Conservation (phyloP, 202 grass and related monocot genomes). For the Carex sylvatica region DNA sequence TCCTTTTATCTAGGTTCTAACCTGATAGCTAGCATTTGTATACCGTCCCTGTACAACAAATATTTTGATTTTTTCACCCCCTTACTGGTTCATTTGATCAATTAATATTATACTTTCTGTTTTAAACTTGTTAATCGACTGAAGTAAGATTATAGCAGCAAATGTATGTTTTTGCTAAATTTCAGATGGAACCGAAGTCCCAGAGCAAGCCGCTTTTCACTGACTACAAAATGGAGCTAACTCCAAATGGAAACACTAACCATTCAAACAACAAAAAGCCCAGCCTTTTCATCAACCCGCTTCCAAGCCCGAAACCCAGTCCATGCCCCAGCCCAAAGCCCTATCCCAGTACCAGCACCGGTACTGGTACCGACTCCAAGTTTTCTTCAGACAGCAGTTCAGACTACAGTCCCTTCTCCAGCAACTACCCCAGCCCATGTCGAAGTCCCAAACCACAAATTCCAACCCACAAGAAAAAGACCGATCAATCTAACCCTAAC, state of each 20-base stretch:
- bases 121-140: background rate
- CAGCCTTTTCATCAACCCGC: slow-evolving; percentile 15
- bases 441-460: slow-evolving; percentile 25
- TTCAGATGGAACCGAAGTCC: slow-evolving; percentile 51
- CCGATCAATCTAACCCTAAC: slow-evolving; percentile 22
- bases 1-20: background rate
- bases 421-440: slow-evolving; percentile 13
- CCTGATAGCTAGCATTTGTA: background rate
- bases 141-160: background rate
- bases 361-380: slow-evolving; percentile 8
- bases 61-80: background rate
- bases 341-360: background rate
- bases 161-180: background rate
- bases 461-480: slow-evolving; percentile 31
- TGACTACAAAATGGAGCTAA: slow-evolving; percentile 14
- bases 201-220: slow-evolving; percentile 19
- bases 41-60: background rate
- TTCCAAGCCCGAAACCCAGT: slow-evolving; percentile 9
- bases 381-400: slow-evolving; percentile 22
- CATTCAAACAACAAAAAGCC: slow-evolving; percentile 5
- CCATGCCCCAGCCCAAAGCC: slow-evolving; percentile 8
- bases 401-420: slow-evolving; percentile 7
- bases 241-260: background rate
- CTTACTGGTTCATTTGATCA: background rate
- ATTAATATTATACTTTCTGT: background rate